Base-by-base conservation (phyloP, 768 basidiomycete species). In the Leucosporidium creatinivorum region DNA sequence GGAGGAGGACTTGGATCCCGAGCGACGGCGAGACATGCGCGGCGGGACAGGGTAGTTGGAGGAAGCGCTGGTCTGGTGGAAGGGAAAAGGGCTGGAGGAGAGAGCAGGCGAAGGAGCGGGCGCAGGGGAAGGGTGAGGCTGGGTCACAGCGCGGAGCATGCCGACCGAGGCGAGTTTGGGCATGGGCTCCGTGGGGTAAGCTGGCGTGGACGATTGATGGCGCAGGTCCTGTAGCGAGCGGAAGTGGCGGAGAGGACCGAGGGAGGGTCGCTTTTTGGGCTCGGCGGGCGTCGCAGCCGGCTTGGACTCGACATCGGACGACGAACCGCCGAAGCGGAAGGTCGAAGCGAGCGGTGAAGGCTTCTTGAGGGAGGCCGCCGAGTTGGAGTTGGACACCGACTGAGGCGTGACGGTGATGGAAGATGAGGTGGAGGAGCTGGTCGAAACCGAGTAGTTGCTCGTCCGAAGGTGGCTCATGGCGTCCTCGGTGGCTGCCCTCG, bases 171-270 rank as follows among this genome's bases (percentile, higher is more conserved):
- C 39, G 39, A 44, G 8, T 13, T 44, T 44, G 39, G 39, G 66
- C 19, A 68, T 58, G 4, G 66, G 66, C 23, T 30, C 58, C n/a
- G 54, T 30, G 21, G 39, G 64, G 64, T 4, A 65, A 58, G 39
- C 36, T 58, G 56, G 49, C 39, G 55, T 18, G 57, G 3, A 18
- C 51, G 23, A 13, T 48, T 69, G 50, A 36, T 57, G 19, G 13
- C 68, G 59, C 19, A 69, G 60, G 47, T 69, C 68, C 49, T 65
- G 64, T 23, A 69, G 56, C 39, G 68, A 69, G 36, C 64, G 64
- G 61, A 69, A 65, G 57, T 65, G 64, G 13, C 68, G 63, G 19
- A 69, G 61, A 8, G 57, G 55, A 1, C 68, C 68, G 1, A 60
- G 62, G 30, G 30, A 23, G 26, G 30, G 26, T 2, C 54, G 61